A percentile compares a stretch with the other conserved stretches of the same genome.
phyloP scores from a whole-genome alignment of 2,329 filamentous ascomycete species.

The Elsinoe australis region DNA sequence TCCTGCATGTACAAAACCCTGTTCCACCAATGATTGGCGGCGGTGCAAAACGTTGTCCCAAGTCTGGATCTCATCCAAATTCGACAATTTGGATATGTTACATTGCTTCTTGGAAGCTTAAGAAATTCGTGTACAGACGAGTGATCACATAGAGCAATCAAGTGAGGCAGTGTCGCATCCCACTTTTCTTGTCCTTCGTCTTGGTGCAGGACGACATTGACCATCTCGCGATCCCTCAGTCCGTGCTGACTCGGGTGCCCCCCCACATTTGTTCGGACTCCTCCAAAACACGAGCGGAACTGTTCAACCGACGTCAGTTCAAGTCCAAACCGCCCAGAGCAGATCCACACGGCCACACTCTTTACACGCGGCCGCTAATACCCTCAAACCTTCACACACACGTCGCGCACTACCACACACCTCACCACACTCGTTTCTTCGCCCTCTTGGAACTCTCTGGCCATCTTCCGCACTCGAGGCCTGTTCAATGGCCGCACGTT shows the following conservation, averaged over 20 bases:
- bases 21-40: slow-evolving; percentile 8
- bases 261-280: slow-evolving; percentile 10
- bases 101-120: no score
- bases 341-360: not conserved
- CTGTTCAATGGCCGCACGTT: slow-evolving; percentile 5
- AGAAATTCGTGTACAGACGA: no score
- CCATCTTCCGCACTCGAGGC: not conserved
- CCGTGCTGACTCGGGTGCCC: not conserved
- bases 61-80: not conserved
- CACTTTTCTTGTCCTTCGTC: not conserved
- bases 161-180: no score
- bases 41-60: slow-evolving; percentile 5
- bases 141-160: not conserved
- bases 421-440: not conserved
- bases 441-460: not conserved
- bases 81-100: no score
- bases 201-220: not conserved
- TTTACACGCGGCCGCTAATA: not conserved
- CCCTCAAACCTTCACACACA: not conserved
- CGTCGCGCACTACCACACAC: no score
- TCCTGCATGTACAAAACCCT: slow-evolving; percentile 12
- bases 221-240: slow-evolving; percentile 2
- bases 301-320: slow-evolving; percentile 7
- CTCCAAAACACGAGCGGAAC: slow-evolving; percentile 3
- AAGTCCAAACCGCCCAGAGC: not conserved